These are phyloP conservation scores for Geotrichum reessii DNA, from an alignment of 1,139 yeast genomes.

Conservation along the genomic window DNA sequence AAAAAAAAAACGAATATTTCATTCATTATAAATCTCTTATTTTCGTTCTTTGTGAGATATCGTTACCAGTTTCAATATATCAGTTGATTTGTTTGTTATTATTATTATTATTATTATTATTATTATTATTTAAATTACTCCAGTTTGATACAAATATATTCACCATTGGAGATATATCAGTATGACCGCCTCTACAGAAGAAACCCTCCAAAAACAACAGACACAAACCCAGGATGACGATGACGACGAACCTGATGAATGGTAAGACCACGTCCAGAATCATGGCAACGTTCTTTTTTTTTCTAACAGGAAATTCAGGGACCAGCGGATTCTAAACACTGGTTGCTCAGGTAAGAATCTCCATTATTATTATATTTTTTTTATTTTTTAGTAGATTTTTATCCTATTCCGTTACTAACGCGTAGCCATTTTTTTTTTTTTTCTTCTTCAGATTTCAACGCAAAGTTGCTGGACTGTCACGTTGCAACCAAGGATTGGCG, in stretches of 20 bases:
- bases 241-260: slow-evolving; percentile 61
- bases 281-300: background rate
- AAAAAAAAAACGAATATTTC: background rate
- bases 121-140: background rate
- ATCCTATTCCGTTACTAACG: background rate
- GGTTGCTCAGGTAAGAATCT: slow-evolving; percentile 51
- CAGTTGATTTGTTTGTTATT: background rate
- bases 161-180: background rate
- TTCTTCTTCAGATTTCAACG: slow-evolving; percentile 46
- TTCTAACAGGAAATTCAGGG: slow-evolving; percentile 38
- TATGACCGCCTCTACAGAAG: background rate
- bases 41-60: too few species aligned
- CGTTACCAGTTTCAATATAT: background rate
- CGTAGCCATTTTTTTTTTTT: background rate
- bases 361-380: background rate
- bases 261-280: slow-evolving; percentile 25
- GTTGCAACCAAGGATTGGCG: slow-evolving; percentile 76
- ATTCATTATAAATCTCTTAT: background rate
- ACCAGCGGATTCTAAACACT: slow-evolving; percentile 58
- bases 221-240: slow-evolving; percentile 24
- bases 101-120: too few species aligned
- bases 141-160: background rate
- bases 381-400: too few species aligned
- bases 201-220: background rate
- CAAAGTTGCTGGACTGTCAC: slow-evolving; percentile 59